These are phyloP conservation scores for Talaromyces funiculosus DNA, from an alignment of 2,329 filamentous ascomycete species.

Conservation along the genomic window DNA sequence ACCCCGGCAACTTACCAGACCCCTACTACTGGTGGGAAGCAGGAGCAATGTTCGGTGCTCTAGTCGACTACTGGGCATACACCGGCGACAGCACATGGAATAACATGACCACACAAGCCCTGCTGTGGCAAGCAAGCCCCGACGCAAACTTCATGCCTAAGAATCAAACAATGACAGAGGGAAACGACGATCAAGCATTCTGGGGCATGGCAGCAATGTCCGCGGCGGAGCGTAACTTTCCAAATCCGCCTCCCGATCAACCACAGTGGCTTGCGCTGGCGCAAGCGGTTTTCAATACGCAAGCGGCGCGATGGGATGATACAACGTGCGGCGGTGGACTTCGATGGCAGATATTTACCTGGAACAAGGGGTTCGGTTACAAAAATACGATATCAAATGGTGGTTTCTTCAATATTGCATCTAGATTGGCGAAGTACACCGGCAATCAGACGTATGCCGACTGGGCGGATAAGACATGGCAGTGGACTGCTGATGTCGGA, in stretches of 20 bases:
- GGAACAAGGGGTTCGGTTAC: conserved; percentile 74
- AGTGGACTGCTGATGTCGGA: conserved; percentile 49
- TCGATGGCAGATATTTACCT: conserved; percentile 73
- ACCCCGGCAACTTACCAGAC: conserved; percentile 46
- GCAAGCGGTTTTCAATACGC: conserved; percentile 66
- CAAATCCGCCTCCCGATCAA: conserved; percentile 22
- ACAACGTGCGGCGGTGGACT: conserved; percentile 65
- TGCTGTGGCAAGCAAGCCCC: conserved; percentile 35
- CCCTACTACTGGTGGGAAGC: conserved; percentile 47
- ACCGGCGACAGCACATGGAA: conserved; percentile 40
- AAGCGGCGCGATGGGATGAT: conserved; percentile 64
- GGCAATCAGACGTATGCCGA: conserved; percentile 59
- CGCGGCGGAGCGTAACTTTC: conserved; percentile 46
- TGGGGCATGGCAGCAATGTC: conserved; percentile 55
- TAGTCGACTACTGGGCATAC: conserved; percentile 41
- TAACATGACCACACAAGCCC: conserved; percentile 30
- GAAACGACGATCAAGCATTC: conserved; percentile 55
- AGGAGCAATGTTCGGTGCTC: conserved; percentile 37
- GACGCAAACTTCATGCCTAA: conserved; percentile 37
- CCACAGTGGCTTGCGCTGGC: conserved; percentile 51
- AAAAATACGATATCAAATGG: conserved; percentile 79
- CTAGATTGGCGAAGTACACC: conserved; percentile 64
- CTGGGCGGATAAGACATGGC: conserved; percentile 57
- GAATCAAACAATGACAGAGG: conserved; percentile 40
- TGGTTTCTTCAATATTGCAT: conserved; percentile 74